Conservation (phyloP, 31 red algal genomes). For the Porphyra umbilicalis region DNA sequence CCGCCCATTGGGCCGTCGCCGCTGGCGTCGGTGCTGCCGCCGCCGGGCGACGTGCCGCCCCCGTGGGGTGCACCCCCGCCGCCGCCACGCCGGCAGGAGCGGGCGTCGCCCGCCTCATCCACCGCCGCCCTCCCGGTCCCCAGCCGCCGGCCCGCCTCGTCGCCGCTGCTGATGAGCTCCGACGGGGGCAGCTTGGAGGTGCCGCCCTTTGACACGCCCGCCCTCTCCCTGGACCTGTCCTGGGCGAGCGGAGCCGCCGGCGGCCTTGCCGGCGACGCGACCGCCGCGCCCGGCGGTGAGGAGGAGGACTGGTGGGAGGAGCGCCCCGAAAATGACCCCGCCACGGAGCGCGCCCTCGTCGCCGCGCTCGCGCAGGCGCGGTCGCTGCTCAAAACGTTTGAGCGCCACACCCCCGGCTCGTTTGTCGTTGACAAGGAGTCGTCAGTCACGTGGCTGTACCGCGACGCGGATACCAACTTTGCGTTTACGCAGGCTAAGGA, state of each 20-base stretch:
- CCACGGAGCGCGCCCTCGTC: slow-evolving; percentile 13
- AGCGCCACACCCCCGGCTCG: slow-evolving; percentile 75
- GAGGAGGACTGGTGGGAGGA: slow-evolving; percentile 2
- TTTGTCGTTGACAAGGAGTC: slow-evolving; percentile 78
- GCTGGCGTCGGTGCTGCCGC: background rate
- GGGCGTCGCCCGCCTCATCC: too few relatives aligned
- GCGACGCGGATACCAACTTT: slow-evolving; percentile 82
- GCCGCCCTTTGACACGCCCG: too few relatives aligned
- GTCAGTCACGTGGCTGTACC: slow-evolving; percentile 81
- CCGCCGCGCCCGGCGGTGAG: background rate
- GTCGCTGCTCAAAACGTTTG: slow-evolving; percentile 64
- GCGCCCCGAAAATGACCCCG: background rate
- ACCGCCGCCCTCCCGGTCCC: too few relatives aligned
- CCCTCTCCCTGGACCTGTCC: too few relatives aligned
- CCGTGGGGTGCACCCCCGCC: background rate
- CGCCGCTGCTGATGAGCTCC: background rate
- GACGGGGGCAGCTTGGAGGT: too few relatives aligned
- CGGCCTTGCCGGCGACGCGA: too few relatives aligned
- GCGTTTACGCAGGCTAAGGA: slow-evolving; percentile 78
- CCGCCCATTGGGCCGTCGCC: background rate
- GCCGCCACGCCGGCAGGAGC: too few relatives aligned
- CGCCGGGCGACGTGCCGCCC: background rate
- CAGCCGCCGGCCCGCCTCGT: background rate
- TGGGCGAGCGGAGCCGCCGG: too few relatives aligned
- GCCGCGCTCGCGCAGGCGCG: slow-evolving; percentile 33